Evolutionary conservation across 805 yeast genomes (phyloP), one percentile per base, ranked within the genome.

Genomic region (Ogataea philodendri): DNA sequence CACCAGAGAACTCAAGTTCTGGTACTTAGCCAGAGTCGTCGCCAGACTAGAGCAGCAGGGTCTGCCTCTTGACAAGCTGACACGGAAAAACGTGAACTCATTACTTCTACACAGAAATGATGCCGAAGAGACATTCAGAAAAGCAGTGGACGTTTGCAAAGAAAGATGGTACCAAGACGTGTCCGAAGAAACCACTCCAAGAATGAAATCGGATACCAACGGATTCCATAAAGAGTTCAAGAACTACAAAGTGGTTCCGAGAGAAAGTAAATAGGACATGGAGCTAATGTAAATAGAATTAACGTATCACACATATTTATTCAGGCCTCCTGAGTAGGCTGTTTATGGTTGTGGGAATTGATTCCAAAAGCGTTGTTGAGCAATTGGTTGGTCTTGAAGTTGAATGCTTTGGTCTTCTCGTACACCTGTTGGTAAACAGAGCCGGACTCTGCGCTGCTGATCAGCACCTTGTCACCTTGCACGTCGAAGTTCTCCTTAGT

Each of bases 21-120:
- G 94, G 78, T 65, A 76, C 52, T 71, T 78, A 7, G 96, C 95
- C n/a, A 76, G 85, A 59, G 69, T 77, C 3, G 90, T 84, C 5
- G 96, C 95, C n/a, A 72, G 95, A 48, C 66, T 82, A 35, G 80
- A 84, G 61, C 62, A 70, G 32, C 86, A 81, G 54, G 76, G 73
- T 4, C 60, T 72, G 36, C 73, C 72, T 15, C 38, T 75, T 13
- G 80, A 78, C 48, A 44, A 53, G 6, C 51, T 78, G 21, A 83
- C 95, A 8, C 48, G 65, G 42, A 63, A 66, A 42, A 83, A 84
- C 50, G 75, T 79, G 28, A 57, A 62, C 3, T 74, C 76, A 48
- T 61, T 84, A 36, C 57, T 69, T 6, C 54, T 60, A 35, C 56
- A 57, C 34, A 64, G 80, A 41, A 52, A 54, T n/a, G 63, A 73